Evolutionary conservation across 176 grass and related monocot species (phyloP).

Genomic region (Aegilops speltoides): DNA sequence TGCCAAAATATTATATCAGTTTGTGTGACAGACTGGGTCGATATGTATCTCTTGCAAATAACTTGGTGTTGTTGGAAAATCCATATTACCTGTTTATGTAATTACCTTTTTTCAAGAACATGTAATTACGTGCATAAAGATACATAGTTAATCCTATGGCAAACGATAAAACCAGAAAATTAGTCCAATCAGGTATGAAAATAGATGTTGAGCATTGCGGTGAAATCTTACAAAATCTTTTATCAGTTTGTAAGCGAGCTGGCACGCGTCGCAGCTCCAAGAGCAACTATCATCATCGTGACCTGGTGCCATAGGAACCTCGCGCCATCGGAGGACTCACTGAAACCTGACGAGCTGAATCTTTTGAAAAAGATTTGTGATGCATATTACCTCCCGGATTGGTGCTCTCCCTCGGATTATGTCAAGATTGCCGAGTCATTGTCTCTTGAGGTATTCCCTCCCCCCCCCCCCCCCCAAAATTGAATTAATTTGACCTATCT

Average conservation of each 20-base stretch:
- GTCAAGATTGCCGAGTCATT: slow-evolving; percentile 64
- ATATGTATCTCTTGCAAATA: background rate
- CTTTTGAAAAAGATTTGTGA: slow-evolving; percentile 85
- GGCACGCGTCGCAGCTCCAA: slow-evolving; percentile 73
- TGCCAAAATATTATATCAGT: background rate
- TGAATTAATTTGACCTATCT: background rate
- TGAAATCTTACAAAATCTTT: background rate
- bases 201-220: slow-evolving; percentile 12
- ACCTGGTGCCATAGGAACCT: slow-evolving; percentile 98
- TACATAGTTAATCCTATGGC: no score
- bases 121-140: background rate
- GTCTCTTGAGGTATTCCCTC: slow-evolving; percentile 63
- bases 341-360: slow-evolving; percentile 73
- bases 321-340: slow-evolving; percentile 47
- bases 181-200: background rate
- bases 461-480: background rate
- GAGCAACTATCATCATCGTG: slow-evolving; percentile 84
- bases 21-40: background rate
- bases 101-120: background rate
- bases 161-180: background rate
- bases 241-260: slow-evolving; percentile 74
- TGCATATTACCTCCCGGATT: slow-evolving; percentile 88
- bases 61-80: no score
- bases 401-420: slow-evolving; percentile 94
- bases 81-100: no score